Base-by-base conservation (phyloP, 179 eudicot genomes). In the Nepenthes alata region DNA sequence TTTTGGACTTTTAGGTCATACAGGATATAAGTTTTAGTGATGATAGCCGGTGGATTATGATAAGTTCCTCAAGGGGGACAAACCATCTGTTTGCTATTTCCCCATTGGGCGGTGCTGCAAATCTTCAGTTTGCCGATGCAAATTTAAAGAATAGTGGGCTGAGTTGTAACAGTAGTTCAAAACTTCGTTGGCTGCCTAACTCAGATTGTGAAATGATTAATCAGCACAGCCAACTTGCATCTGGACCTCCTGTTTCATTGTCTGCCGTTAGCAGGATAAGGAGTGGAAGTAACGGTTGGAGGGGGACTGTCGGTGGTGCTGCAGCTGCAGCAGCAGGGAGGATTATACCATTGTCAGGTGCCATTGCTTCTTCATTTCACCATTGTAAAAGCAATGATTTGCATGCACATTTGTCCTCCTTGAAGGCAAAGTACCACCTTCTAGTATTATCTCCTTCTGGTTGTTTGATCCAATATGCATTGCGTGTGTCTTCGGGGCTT, bases 11-110 rank as follows among this genome's bases (percentile, higher is more conserved):
- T 63, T 89, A 89, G 98, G 81, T 89, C 63, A 91, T 91, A 62
- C 96, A 86, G 67, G 98, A 89, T 65, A 86, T 89, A 65, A 76
- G 89, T 75, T 91, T 91, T 73, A 86, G 96, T 62, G 73, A 72
- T 45, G 89, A 91, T 66, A 91, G 98, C 79, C 80, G 67, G 38
- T 88, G 98, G 96, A 74, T 91, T 66, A 78, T 83, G 83, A 73
- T 91, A 68, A 89, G 91, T 71, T 80, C 98, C 37, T 89, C 95
- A 5, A 84, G 85, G 70, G 96, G 98, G 56, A 91, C 98, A 39
- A 78, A 75, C 64, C 98, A 91, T 78, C 75, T 91, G 38, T 89
- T 83, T 75, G 77, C 86, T 53, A 81, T 91, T 39, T 84, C 96
- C 59, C 91, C 95, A 13, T 84, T 73, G 60, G 96, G 96, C 63